A percentile compares a stretch with the other conserved stretches of the same genome.
Evolutionary conservation across 1,284 basidiomycete species (phyloP).

Genomic region (Trichosporon sp.): DNA sequence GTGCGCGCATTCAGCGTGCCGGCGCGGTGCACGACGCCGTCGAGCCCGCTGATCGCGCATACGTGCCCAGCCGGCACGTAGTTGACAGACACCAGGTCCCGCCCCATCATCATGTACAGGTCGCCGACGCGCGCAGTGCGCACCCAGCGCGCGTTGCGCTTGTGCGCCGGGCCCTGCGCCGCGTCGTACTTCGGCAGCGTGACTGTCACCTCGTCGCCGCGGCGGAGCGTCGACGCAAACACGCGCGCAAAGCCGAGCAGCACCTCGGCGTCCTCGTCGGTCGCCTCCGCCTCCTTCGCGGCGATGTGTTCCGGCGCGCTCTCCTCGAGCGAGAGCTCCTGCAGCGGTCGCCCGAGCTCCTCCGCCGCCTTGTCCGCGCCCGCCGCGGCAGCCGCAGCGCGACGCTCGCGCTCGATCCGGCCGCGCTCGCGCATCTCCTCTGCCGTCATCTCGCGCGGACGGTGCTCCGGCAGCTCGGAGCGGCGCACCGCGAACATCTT

Average conservation of each 20-base stretch:
- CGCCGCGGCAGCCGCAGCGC: slow-evolving; percentile 46
- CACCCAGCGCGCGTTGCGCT: slow-evolving; percentile 66
- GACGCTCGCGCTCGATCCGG: slow-evolving; percentile 60
- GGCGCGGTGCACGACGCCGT: slow-evolving; percentile 83
- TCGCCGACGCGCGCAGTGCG: slow-evolving; percentile 62
- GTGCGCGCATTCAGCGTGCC: slow-evolving; percentile 63
- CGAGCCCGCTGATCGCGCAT: slow-evolving; percentile 86
- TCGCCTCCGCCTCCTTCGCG: slow-evolving; percentile 7
- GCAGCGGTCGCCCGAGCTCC: slow-evolving; percentile 26
- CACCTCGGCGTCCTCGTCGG: slow-evolving; percentile 54
- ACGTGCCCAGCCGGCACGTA: slow-evolving; percentile 91
- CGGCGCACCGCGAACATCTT: slow-evolving; percentile 93
- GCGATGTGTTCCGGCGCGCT: slow-evolving; percentile 15
- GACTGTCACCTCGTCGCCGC: slow-evolving; percentile 64
- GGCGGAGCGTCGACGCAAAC: slow-evolving; percentile 78
- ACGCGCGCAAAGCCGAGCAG: slow-evolving; percentile 88
- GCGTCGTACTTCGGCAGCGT: slow-evolving; percentile 85
- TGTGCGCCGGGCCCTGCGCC: slow-evolving; percentile 62
- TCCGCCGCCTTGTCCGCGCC: slow-evolving; percentile 26
- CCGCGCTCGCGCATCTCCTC: slow-evolving; percentile 79
- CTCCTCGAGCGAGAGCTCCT: slow-evolving; percentile 32
- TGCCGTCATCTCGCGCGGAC: slow-evolving; percentile 69
- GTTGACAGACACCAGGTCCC: slow-evolving; percentile 79
- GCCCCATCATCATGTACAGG: slow-evolving; percentile 97
- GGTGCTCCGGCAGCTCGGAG: slow-evolving; percentile 79